Evolutionary conservation across 768 basidiomycete genomes (phyloP).

Genomic region (Phaeolepiota aurea): DNA sequence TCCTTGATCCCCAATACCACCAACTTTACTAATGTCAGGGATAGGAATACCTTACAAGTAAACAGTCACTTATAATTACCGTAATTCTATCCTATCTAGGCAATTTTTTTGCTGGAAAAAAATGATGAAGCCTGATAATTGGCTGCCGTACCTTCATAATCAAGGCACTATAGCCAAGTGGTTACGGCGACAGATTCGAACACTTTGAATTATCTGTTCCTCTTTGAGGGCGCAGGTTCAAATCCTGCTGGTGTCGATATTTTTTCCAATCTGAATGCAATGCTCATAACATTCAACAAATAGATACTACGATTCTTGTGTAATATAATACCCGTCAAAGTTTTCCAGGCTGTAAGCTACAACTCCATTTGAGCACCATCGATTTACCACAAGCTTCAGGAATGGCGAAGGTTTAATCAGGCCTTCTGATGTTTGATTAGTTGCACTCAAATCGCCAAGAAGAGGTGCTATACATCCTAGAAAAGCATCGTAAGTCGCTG

Average conservation of each 20-base stretch:
- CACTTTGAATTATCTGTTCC: constrained; percentile 1
- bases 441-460: constrained; percentile 32
- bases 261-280: neutral
- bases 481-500: constrained; percentile 25
- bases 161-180: constrained; percentile 57
- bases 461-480: constrained; percentile 32
- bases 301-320: no score
- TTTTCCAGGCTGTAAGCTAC: constrained; percentile 15
- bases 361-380: constrained; percentile 18
- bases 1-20: neutral
- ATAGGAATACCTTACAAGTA: neutral
- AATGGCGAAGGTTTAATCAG: constrained; percentile 5
- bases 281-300: neutral
- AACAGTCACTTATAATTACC: no score
- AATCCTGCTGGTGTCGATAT: constrained; percentile 2
- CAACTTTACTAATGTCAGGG: neutral
- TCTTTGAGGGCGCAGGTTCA: constrained; percentile 3
- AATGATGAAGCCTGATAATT: no score
- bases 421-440: constrained; percentile 5
- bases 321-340: constrained; percentile 9
- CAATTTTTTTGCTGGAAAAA: no score
- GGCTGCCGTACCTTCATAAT: neutral
- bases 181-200: constrained; percentile 66
- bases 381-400: constrained; percentile 14
- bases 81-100: no score